Base-by-base conservation (phyloP, 1,284 basidiomycete genomes). In the Paramarasmius palmivorus region DNA sequence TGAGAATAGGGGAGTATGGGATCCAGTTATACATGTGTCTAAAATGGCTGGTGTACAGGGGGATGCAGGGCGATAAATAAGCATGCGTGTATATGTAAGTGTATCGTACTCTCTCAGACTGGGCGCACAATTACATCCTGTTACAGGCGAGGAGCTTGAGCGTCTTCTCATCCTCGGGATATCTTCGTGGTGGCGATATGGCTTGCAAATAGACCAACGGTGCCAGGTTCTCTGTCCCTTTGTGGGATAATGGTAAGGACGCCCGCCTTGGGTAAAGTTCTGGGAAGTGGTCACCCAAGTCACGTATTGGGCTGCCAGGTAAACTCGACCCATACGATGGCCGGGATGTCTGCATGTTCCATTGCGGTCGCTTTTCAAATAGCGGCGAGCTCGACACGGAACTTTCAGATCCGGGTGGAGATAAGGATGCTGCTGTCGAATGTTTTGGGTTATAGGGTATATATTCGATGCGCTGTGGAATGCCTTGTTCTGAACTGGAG, bases 151-250 rank as follows among this genome's bases (percentile, higher is more conserved):
- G 71, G 26, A 73, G 65, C 72, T 80, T 82, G 38, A 83, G 69
- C 20, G 77, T 72, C 60, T 79, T 79, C 60, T 84, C 82, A 53
- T 83, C 81, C 45, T 81, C 68, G 1, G 83, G 82, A 56, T 84
- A 76, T 55, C 77, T 70, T 60, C 75, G 73, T 34, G 69, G 71
- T 32, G 74, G 74, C 15, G 75, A 68, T 38, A 75, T 67, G 44
- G 72, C 72, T 55, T 78, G 69, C 25, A 84, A 73, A 61, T 83
- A 84, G 20, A 76, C 72, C 6, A 84, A 69, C 7, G 83, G 82
- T 19, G 81, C 82, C 20, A 84, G 73, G 19, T 60, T 65, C 45
- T 72, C 72, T 39, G 61, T 45, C 19, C 59, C 59, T 40, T 46
- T 55, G 34, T 67, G 65, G 50, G 70, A 67, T 20, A 23, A 29